Evolutionary conservation across 2,329 filamentous ascomycete species (phyloP), one percentile per base, ranked within the genome.

Genomic region (Arthrobotrys megalospora): DNA sequence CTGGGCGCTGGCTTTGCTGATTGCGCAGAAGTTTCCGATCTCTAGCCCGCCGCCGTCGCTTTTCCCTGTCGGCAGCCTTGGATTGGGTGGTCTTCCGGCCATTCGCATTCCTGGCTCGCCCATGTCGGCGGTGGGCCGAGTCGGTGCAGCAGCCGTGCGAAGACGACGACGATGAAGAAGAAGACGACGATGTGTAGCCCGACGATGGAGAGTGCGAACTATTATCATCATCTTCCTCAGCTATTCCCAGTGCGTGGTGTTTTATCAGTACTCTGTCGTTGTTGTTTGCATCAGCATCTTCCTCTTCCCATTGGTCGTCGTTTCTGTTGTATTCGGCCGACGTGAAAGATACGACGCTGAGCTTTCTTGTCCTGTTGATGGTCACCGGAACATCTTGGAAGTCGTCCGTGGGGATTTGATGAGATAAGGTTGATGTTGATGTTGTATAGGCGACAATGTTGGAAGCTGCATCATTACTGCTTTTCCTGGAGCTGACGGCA

Each of bases 321-420:
- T 71, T 72, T 12, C 28, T 78, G 47, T 78, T 72, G 53, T 78
- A 71, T 38, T 71, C 67, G 14, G 63, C 60, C 3, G 75, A 78
- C 24, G 75, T 68, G 62, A 78, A 72, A 12, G 75, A 78, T 10
- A 72, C 75, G 52, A 72, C 67, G 62, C 75, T 78, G 11, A 78
- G 63, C 47, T 78, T 78, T 7, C 71, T 58, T 14, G 65, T 76
- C 64, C 65, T 43, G 58, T 48, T 63, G 47, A 53, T 34, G 24
- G 58, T 52, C 52, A 14, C 34, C n/a, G 52, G 28, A 38, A 32
- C 52, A 43, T 16, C 34, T 12, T 41, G 32, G 32, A 58, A 34
- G 24, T 53, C 36, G 55, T 60, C 36, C 19, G 34, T 43, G 3
- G 55, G 55, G 24, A 43, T 43, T 14, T 7, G 2, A 8, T 43